Base-by-base conservation (phyloP, 2,329 filamentous ascomycete species). In the Talaromyces sp. region DNA sequence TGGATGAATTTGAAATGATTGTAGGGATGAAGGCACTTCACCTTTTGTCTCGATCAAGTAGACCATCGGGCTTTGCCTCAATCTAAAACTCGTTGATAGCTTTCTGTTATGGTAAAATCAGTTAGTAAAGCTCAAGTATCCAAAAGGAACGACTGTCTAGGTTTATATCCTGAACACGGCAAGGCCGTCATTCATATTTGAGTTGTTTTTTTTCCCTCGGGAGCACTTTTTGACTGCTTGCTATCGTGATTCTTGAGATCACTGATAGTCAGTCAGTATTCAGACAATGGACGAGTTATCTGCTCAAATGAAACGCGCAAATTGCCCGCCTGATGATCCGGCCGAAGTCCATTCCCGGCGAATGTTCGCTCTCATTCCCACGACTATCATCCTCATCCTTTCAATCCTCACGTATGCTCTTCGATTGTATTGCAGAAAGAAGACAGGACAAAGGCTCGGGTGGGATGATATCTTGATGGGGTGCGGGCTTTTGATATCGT, bases 301-400 rank as follows among this genome's bases (percentile, higher is more conserved):
- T 37, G 16, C 27, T 57, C 31, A 37, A 37, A 24, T 57, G 35
- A 57, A 35, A 57, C 31, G n/a, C 52, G n/a, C 52, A 10, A 33
- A 57, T 37, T 57, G 33, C 35, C 52, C 52, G 52, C 52, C 52
- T 57, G 52, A 57, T 57, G n/a, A 13, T 37, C 52, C 52, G n/a
- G 16, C 52, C 19, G 52, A 57, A 22, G 33, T 39, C 52, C 33
- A 57, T 57, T 57, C 16, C 35, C 33, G 33, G 16, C 52, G 33
- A n/a, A 57, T 57, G 33, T 57, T 57, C 33, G 52, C 52, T 39
- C 52, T 57, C 33, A 57, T 57, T 14, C 52, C 52, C 13, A 57
- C 52, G 6, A 57, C 52, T 13, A 24, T 57, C 16, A 57, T 57
- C 27, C 35, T 57, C n/a, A 39, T 57, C 39, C 52, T 57, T 16